phyloP scores from a whole-genome alignment of 2,329 filamentous ascomycete species.

The Neonectria coccinea region DNA sequence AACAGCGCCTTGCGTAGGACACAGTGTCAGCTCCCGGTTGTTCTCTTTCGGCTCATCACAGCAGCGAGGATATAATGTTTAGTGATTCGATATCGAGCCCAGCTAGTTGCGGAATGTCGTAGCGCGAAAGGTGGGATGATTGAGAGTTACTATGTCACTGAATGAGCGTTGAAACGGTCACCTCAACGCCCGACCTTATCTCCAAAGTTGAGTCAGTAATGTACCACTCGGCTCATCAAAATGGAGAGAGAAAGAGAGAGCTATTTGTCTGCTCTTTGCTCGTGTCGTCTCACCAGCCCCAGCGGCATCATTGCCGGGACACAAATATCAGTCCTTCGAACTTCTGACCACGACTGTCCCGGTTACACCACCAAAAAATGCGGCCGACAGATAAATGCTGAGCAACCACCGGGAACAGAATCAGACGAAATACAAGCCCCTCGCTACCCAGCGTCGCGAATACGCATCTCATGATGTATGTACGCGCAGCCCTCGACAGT shows the following conservation, averaged over 20 bases:
- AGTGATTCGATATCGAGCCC: neutral
- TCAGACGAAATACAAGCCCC: neutral
- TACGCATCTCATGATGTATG: neutral
- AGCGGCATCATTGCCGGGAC: neutral
- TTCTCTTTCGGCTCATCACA: neutral
- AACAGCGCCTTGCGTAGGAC: neutral
- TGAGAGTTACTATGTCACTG: neutral
- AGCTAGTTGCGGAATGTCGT: neutral
- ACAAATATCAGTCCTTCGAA: neutral
- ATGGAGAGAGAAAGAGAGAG: neutral
- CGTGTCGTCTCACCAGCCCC: neutral
- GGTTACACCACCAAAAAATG: neutral
- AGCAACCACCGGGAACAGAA: neutral
- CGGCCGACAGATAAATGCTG: neutral
- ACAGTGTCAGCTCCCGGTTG: no score
- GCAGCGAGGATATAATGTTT: neutral
- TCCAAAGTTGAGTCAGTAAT: neutral
- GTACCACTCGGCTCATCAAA: neutral
- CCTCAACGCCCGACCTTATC: neutral
- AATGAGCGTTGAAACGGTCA: constrained; percentile 8
- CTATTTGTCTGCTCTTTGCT: neutral
- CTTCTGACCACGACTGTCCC: neutral
- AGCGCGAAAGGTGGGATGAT: neutral
- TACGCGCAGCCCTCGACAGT: neutral
- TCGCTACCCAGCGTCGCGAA: neutral